These are phyloP conservation scores for Eucalyptus polybractea DNA, from an alignment of 345 rosid genomes.

Conservation along the genomic window DNA sequence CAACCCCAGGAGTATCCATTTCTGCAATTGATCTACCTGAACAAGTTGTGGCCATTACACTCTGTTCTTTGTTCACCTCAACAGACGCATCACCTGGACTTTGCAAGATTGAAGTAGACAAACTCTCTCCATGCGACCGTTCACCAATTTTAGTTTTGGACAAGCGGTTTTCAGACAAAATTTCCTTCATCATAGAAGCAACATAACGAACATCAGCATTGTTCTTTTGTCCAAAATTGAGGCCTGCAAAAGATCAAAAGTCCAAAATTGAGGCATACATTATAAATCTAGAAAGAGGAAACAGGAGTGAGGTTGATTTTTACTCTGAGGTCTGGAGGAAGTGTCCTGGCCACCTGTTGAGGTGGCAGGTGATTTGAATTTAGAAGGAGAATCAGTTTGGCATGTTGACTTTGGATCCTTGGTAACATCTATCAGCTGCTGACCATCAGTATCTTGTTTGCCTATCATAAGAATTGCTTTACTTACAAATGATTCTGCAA, in stretches of 20 bases:
- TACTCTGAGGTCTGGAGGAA: not conserved
- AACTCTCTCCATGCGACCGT: slow-evolving; percentile 12
- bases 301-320: not conserved
- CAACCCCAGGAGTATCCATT: not conserved
- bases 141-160: slow-evolving; percentile 33
- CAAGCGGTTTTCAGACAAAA: slow-evolving; percentile 41
- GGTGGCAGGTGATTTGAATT: not conserved
- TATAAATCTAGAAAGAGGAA: not conserved
- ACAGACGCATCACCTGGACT: not conserved
- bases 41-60: not conserved
- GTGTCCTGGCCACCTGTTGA: not conserved
- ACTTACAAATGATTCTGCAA: not conserved
- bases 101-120: slow-evolving; percentile 10
- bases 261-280: not conserved
- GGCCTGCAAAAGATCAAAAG: slow-evolving; percentile 15
- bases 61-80: slow-evolving; percentile 15
- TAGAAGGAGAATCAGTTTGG: not conserved
- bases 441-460: not conserved
- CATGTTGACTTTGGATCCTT: slow-evolving; percentile 16
- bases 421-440: not conserved
- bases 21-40: not conserved
- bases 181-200: slow-evolving; percentile 58
- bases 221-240: slow-evolving; percentile 25
- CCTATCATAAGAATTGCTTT: not conserved
- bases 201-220: slow-evolving; percentile 37